Evolutionary conservation across 495 filamentous ascomycete genomes (phyloP).

Genomic region (Letharia lupina): DNA sequence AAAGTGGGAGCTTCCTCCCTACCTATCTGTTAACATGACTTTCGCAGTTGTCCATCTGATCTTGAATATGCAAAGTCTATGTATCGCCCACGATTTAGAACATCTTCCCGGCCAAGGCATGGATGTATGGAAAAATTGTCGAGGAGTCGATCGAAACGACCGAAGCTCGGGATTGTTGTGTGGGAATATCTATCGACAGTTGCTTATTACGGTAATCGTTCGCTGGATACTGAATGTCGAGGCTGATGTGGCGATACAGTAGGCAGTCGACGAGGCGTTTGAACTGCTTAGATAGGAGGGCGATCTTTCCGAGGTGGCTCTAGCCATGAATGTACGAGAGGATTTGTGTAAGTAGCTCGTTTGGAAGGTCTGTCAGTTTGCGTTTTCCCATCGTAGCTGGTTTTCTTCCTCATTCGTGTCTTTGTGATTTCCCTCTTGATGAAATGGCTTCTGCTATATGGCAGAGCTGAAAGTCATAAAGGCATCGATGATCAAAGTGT

Average conservation of each 20-base stretch:
- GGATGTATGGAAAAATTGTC: not conserved
- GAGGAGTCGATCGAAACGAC: not conserved
- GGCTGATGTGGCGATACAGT: not conserved
- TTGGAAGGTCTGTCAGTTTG: not conserved
- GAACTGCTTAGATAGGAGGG: not conserved
- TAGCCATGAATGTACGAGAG: not conserved
- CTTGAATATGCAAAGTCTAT: not conserved
- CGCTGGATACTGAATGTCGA: not conserved
- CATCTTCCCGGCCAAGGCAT: not conserved
- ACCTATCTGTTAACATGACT: not conserved
- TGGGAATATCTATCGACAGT: not conserved
- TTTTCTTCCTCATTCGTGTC: not conserved
- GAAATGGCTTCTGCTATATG: not conserved
- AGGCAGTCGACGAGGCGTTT: not conserved
- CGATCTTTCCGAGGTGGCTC: not conserved
- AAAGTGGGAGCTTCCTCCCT: not conserved
- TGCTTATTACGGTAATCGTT: not conserved
- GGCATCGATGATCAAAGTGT: too few relatives aligned
- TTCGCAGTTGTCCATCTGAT: not conserved
- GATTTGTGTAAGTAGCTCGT: not conserved
- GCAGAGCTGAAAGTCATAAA: not conserved
- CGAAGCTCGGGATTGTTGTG: not conserved
- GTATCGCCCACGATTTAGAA: not conserved
- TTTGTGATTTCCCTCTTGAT: not conserved
- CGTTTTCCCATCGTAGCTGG: not conserved